phyloP scores from a whole-genome alignment of 2,329 filamentous ascomycete species.

The Fusarium burgessii region DNA sequence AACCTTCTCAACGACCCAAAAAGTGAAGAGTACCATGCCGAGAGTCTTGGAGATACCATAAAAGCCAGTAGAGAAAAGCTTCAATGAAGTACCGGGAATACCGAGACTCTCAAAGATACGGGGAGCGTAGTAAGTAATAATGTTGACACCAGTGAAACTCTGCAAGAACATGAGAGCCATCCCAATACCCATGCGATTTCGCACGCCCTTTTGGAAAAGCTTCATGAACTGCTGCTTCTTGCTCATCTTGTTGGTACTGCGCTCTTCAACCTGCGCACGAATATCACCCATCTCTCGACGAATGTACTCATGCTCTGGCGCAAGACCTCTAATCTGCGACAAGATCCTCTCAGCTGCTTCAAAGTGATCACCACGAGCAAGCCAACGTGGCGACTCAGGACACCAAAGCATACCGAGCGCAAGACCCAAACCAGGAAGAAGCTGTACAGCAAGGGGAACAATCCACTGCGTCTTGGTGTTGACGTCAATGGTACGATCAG shows the following conservation, averaged over 20 bases:
- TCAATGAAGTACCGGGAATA: constrained; percentile 48
- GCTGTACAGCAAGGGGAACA: constrained; percentile 69
- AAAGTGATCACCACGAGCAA: constrained; percentile 69
- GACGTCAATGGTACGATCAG: constrained; percentile 46
- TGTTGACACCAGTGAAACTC: constrained; percentile 61
- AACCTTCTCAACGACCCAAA: constrained; percentile 61
- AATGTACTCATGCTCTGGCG: constrained; percentile 52
- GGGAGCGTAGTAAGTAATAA: constrained; percentile 69
- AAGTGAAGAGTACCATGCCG: constrained; percentile 54
- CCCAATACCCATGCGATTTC: constrained; percentile 57
- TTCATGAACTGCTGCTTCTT: constrained; percentile 48
- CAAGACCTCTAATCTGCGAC: constrained; percentile 51
- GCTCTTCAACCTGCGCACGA: constrained; percentile 66
- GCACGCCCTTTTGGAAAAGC: constrained; percentile 52
- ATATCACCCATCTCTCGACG: constrained; percentile 68
- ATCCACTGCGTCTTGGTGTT: constrained; percentile 58
- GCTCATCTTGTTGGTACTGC: constrained; percentile 48
- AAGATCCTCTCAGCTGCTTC: constrained; percentile 57
- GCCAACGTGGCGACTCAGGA: constrained; percentile 71
- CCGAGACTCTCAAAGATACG: constrained; percentile 55
- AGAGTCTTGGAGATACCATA: constrained; percentile 56
- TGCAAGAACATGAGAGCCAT: constrained; percentile 62
- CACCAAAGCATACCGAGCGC: constrained; percentile 67
- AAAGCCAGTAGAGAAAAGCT: constrained; percentile 56
- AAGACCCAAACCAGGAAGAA: constrained; percentile 66